Percentiles rank a stretch among this genome's conserved stretches.
Evolutionary conservation across 441 rosid genomes (phyloP).

Genomic region (Adansonia grandidieri): DNA sequence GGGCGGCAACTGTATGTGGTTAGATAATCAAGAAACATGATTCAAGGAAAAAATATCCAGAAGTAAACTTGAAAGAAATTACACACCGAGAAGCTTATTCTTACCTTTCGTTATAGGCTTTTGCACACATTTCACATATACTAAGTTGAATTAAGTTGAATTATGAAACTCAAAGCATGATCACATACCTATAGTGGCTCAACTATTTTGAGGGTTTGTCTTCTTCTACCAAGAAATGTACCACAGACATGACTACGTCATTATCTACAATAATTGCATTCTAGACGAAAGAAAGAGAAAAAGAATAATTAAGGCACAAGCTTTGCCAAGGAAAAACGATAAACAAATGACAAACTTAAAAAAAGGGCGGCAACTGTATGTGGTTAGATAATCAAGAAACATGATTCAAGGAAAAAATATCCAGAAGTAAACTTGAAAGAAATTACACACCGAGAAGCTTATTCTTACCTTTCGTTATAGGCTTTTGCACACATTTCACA

Average conservation of each 20-base stretch:
- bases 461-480: not conserved
- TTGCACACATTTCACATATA: not conserved
- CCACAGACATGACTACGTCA: constrained; percentile 76
- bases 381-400: not conserved
- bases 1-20: not conserved
- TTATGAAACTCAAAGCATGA: too few species aligned
- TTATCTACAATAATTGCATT: constrained; percentile 57
- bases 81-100: not conserved
- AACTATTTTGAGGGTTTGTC: constrained; percentile 53
- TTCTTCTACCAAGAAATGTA: constrained; percentile 79
- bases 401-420: not conserved
- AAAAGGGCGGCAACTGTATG: not conserved
- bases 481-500: not conserved
- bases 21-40: constrained; percentile 5
- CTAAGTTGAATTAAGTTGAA: constrained; percentile 16
- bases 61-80: not conserved
- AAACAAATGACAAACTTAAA: not conserved
- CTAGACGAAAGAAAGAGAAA: constrained; percentile 36
- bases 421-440: not conserved
- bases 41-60: not conserved
- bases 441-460: not conserved
- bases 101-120: not conserved
- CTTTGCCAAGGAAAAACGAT: not conserved
- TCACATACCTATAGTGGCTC: too few species aligned
- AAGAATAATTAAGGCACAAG: not conserved